Base-by-base conservation (phyloP, 257 asterid species). In the Lavandula angustifolia region DNA sequence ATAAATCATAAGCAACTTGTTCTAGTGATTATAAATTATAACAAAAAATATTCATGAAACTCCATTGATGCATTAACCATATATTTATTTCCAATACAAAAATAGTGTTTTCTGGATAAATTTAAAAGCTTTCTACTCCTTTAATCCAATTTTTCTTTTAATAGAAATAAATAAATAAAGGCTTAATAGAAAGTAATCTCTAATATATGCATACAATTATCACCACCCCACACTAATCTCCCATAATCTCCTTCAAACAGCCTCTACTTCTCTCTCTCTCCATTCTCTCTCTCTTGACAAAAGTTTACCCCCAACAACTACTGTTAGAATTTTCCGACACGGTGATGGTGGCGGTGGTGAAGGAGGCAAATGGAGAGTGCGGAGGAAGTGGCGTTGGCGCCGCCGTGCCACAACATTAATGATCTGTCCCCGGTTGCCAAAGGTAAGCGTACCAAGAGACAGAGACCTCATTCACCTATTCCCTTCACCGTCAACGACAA, bases 371-470 rank as follows among this genome's bases (percentile, higher is more conserved):
- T 76, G 80, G 81, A 75, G 48, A 61, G 63, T 61, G 60, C 60
- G 70, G 72, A 74, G 53, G 70, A 63, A 7, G 55, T 34, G 43
- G 76, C 52, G 62, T 71, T n/a, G 59, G 50, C 64, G 40, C 67
- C 70, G 9, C 56, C 74, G 11, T 52, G 74, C 72, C 75, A 32
- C 60, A 47, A 33, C 50, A 59, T 29, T 31, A 70, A 54, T 16
- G 73, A 73, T 49, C 51, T 55, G 64, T 62, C 80, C 67, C 66
- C 73, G 79, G 34, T 74, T 40, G 81, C 78, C 73, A 81, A 75
- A 64, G 76, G 83, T 69, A 76, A 75, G 70, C 83, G 86, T 31
- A 81, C 81, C 64, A 81, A 78, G 64, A 37, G 84, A 66, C 70
- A 48, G 1, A 48, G 84, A 52, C 69, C 73, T 2, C 76, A 52